phyloP scores from a whole-genome alignment of 2,329 filamentous ascomycete species.

The Coniochaeta prunicola region DNA sequence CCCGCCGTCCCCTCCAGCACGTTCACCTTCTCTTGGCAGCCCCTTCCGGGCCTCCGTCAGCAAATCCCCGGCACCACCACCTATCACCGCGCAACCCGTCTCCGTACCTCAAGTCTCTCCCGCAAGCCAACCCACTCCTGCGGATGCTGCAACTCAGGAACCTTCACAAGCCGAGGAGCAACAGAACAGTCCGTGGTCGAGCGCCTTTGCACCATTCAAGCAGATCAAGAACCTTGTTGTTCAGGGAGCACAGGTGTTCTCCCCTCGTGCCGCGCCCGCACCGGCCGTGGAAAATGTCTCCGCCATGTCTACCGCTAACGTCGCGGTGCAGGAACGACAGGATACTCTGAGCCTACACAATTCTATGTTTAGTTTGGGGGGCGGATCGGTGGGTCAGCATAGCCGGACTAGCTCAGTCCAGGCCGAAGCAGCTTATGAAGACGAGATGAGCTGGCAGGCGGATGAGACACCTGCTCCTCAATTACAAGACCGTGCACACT shows the following conservation, averaged over 20 bases:
- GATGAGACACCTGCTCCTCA: slow-evolving; percentile 9
- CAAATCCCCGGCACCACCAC: slow-evolving; percentile 21
- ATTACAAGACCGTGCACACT: neutral
- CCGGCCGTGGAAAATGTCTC: slow-evolving; percentile 9
- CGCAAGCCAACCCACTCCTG: neutral
- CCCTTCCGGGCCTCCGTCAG: slow-evolving; percentile 39
- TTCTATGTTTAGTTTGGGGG: slow-evolving; percentile 4
- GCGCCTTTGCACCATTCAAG: slow-evolving; percentile 19
- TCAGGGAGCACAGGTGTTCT: slow-evolving; percentile 20
- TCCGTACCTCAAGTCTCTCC: neutral
- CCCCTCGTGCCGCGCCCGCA: slow-evolving; percentile 14
- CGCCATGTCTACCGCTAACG: neutral
- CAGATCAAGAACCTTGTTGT: slow-evolving; percentile 23
- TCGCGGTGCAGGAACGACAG: neutral
- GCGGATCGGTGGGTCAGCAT: neutral
- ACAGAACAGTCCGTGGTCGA: slow-evolving; percentile 17
- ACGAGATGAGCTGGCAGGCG: slow-evolving; percentile 37
- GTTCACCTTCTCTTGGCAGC: slow-evolving; percentile 45
- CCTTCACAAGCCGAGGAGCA: slow-evolving; percentile 5
- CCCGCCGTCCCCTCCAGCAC: slow-evolving; percentile 45
- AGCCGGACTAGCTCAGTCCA: slow-evolving; percentile 22
- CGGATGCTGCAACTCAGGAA: neutral
- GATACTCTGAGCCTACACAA: neutral
- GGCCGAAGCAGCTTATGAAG: slow-evolving; percentile 16
- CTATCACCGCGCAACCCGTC: slow-evolving; percentile 3